Conservation (phyloP, 768 basidiomycete genomes). For the Lentinula boryana region DNA sequence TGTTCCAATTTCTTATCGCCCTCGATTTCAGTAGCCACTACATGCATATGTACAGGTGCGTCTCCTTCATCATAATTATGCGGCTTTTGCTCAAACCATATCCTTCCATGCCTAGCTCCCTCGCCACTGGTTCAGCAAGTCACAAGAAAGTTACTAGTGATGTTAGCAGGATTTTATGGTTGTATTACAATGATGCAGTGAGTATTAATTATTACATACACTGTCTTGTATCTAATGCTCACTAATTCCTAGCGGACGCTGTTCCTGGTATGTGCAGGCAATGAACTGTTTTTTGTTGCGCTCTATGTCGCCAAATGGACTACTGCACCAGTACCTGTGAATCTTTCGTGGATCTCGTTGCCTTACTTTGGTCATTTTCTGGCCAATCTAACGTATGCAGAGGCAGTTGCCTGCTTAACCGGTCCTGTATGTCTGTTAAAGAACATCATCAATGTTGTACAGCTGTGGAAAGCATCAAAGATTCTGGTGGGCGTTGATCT, state of each 20-base stretch:
- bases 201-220: slow-evolving; percentile 23
- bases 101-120: slow-evolving; percentile 50
- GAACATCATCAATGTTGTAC: slow-evolving; percentile 92
- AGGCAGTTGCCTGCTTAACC: slow-evolving; percentile 56
- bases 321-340: slow-evolving; percentile 52
- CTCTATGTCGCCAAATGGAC: slow-evolving; percentile 92
- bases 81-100: slow-evolving; percentile 9
- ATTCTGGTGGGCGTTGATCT: slow-evolving; percentile 91
- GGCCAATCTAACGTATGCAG: slow-evolving; percentile 63
- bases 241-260: slow-evolving; percentile 56
- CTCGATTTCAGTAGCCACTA: slow-evolving; percentile 98
- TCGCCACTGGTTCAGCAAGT: slow-evolving; percentile 88
- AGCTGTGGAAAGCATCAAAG: slow-evolving; percentile 97
- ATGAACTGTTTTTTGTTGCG: slow-evolving; percentile 93
- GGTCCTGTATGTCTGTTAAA: slow-evolving; percentile 71
- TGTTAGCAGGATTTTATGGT: slow-evolving; percentile 86
- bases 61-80: slow-evolving; percentile 4
- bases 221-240: neutral
- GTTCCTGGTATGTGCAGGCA: slow-evolving; percentile 90
- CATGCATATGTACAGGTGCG: slow-evolving; percentile 99
- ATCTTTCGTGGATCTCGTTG: slow-evolving; percentile 15
- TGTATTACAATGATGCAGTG: slow-evolving; percentile 92
- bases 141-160: slow-evolving; percentile 93
- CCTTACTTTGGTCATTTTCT: slow-evolving; percentile 20
- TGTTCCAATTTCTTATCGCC: slow-evolving; percentile 93